These are phyloP conservation scores for Crithidia sp. DNA, from an alignment of 208 protist genomes.

Conservation along the genomic window DNA sequence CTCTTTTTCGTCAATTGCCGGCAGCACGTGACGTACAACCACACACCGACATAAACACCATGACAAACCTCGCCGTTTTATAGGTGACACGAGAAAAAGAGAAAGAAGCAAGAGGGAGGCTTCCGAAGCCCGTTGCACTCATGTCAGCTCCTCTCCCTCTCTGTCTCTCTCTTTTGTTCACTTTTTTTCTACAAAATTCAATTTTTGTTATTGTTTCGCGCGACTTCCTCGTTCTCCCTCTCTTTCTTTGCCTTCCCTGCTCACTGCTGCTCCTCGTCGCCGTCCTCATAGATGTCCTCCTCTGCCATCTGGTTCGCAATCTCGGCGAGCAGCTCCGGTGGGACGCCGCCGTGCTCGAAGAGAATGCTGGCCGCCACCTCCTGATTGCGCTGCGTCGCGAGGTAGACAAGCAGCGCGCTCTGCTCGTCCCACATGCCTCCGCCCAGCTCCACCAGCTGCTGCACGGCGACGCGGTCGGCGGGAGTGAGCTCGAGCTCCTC, in stretches of 20 bases:
- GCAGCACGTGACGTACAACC: too few relatives aligned
- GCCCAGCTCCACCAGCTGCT: constrained; percentile 77
- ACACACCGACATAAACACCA: too few relatives aligned
- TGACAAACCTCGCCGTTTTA: too few relatives aligned
- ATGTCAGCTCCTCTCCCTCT: too few relatives aligned
- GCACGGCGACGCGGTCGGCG: constrained; percentile 53
- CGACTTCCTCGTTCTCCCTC: background rate
- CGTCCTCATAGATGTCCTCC: constrained; percentile 36
- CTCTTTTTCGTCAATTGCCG: too few relatives aligned
- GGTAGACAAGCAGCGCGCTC: constrained; percentile 75
- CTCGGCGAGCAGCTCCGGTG: constrained; percentile 45
- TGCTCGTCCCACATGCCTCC: constrained; percentile 81
- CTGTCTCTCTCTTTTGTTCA: too few relatives aligned
- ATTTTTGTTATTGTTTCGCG: background rate
- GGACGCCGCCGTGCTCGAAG: constrained; percentile 71
- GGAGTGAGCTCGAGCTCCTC: constrained; percentile 42
- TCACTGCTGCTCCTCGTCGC: constrained; percentile 32
- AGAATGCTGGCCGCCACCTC: constrained; percentile 83
- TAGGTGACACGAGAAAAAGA: too few relatives aligned
- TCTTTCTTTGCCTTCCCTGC: background rate
- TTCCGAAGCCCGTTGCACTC: too few relatives aligned
- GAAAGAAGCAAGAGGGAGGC: too few relatives aligned
- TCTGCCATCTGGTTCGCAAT: constrained; percentile 32
- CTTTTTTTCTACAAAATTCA: background rate
- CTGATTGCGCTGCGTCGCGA: constrained; percentile 67